Evolutionary conservation across 2,329 filamentous ascomycete genomes (phyloP).

Genomic region (Pseudocercospora fijiensis): DNA sequence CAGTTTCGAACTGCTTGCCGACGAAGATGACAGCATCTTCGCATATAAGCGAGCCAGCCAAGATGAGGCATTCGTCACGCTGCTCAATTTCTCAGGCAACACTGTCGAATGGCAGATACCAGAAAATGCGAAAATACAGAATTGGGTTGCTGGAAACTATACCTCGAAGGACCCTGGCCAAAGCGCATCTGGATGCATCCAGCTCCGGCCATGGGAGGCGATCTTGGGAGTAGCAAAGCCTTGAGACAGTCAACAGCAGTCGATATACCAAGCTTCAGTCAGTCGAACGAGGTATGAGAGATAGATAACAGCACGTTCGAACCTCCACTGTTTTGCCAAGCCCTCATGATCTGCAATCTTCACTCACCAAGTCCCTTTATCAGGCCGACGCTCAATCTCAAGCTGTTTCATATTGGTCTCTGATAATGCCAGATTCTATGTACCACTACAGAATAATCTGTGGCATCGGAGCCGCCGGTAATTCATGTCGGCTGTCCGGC

Average conservation of each 20-base stretch:
- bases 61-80: slow-evolving; percentile 36
- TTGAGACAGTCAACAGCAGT: background rate
- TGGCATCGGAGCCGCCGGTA: background rate
- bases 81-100: slow-evolving; percentile 40
- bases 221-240: slow-evolving; percentile 31
- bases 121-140: slow-evolving; percentile 33
- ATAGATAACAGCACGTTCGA: background rate
- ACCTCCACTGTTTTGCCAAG: background rate
- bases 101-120: slow-evolving; percentile 39
- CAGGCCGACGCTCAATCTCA: background rate
- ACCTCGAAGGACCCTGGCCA: slow-evolving; percentile 31
- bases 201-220: slow-evolving; percentile 38
- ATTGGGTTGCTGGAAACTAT: slow-evolving; percentile 41
- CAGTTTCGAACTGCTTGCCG: slow-evolving; percentile 54
- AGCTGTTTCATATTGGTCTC: background rate
- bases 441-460: background rate
- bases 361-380: background rate
- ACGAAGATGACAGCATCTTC: slow-evolving; percentile 59
- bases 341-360: background rate
- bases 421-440: background rate
- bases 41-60: slow-evolving; percentile 38
- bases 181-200: slow-evolving; percentile 30
- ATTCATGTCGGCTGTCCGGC: too few species aligned
- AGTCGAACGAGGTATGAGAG: background rate
- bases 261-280: background rate